phyloP scores from a whole-genome alignment of 2,329 filamentous ascomycete species.

The Sarocladiaceae sp. region DNA sequence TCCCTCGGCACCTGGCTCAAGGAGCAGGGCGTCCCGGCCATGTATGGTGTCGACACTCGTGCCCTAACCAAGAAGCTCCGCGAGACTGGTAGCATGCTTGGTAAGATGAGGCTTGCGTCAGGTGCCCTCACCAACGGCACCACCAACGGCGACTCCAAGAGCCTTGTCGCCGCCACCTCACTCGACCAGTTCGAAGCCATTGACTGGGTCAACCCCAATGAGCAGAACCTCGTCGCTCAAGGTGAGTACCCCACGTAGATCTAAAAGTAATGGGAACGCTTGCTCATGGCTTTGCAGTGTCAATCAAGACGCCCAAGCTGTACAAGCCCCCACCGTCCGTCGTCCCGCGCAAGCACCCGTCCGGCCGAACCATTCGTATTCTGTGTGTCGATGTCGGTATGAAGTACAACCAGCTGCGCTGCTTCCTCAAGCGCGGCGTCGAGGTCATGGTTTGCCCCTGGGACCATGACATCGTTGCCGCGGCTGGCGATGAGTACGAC shows the following conservation, averaged over 20 bases:
- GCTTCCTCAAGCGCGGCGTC: slow-evolving; percentile 82
- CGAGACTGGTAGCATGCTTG: slow-evolving; percentile 92
- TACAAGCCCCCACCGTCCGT: slow-evolving; percentile 69
- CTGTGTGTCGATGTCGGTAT: slow-evolving; percentile 94
- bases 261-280: slow-evolving; percentile 14
- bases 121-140: slow-evolving; percentile 36
- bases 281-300: slow-evolving; percentile 60
- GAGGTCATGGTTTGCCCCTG: slow-evolving; percentile 94
- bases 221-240: slow-evolving; percentile 86
- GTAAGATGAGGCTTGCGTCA: slow-evolving; percentile 72
- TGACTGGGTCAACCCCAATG: slow-evolving; percentile 89
- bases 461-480: slow-evolving; percentile 82
- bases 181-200: slow-evolving; percentile 63
- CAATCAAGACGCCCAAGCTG: slow-evolving; percentile 76
- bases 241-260: slow-evolving; percentile 53
- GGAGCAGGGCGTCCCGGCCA: slow-evolving; percentile 87
- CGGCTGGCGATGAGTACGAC: slow-evolving; percentile 80
- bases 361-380: slow-evolving; percentile 78
- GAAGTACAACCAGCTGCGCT: slow-evolving; percentile 97
- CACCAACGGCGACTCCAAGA: slow-evolving; percentile 34
- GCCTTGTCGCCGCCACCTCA: slow-evolving; percentile 20
- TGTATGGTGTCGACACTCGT: slow-evolving; percentile 92
- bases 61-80: slow-evolving; percentile 91
- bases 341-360: slow-evolving; percentile 73
- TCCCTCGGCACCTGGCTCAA: slow-evolving; percentile 94